Conservation (phyloP, 257 asterid species). For the Solanum okadae region DNA sequence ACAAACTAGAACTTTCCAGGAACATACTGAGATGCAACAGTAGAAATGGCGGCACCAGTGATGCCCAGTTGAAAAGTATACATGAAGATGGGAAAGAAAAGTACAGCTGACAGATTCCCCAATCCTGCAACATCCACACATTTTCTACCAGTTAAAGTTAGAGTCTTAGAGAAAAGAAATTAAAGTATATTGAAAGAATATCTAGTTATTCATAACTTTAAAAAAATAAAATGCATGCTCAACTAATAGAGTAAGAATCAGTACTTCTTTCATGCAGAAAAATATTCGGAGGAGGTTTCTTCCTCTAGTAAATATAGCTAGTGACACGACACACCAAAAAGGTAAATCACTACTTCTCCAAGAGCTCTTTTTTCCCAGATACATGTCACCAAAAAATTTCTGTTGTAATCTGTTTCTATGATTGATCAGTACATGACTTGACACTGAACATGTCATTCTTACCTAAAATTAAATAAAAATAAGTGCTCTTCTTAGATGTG, state of each 20-base stretch:
- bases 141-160: not conserved
- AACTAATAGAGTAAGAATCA: not conserved
- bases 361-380: not conserved
- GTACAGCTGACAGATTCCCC: constrained; percentile 26
- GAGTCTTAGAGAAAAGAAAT: not conserved
- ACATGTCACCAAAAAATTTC: not conserved
- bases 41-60: constrained; percentile 39
- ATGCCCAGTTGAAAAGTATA: constrained; percentile 24
- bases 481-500: not conserved
- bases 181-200: not conserved
- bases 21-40: constrained; percentile 37
- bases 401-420: not conserved
- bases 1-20: not conserved
- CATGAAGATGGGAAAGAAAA: constrained; percentile 32
- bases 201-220: not conserved
- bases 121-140: constrained; percentile 17
- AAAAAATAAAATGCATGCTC: not conserved
- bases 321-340: not conserved
- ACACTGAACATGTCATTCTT: not conserved
- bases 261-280: not conserved
- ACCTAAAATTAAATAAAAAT: not conserved
- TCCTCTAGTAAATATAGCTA: not conserved
- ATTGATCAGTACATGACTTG: not conserved
- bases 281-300: not conserved
- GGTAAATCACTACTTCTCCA: not conserved